Evolutionary conservation across 202 grass and related monocot species (phyloP), one percentile per base, ranked within the genome.

Genomic region (Carex sylvatica): DNA sequence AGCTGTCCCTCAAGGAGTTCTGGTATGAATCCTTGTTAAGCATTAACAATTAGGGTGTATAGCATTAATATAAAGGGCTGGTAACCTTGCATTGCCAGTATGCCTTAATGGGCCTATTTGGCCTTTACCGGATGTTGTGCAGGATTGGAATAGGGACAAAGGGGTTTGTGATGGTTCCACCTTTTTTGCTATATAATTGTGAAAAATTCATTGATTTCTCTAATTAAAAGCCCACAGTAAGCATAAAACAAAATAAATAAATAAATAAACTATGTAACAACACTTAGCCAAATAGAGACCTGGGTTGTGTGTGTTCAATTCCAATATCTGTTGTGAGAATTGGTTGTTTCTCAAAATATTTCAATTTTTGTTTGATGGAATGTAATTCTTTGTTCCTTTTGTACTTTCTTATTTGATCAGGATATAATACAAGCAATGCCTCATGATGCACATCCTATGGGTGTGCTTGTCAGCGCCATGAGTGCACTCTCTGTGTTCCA

Each of bases 361-460:
- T 69, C 7, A 69, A 69, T 11, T 0, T 69, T 19, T 36, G 19
- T 26, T 26, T 67, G 16, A 14, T 67, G 6, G 16, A 23, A 40
- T 79, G 22, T 79, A 61, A 58, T 28, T 79, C 33, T 56, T 28
- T 33, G n/a, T 5, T 22, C 38, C 28, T 65, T 63, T 53, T 16
- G 6, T 77, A 35, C 15, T 78, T 60, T 60, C 28, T 38, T 78
- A 69, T 65, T n/a, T 85, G 82, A 31, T 12, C 82, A 99, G 91
- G 96, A 96, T 82, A 96, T 96, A 44, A 89, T 99, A 92, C 96
- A 99, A 87, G 58, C 89, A 63, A 99, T 99, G 96, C 93, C 96
- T 82, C 96, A 96, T 88, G 96, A 99, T 76, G 93, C 96, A 53
- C 93, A 99, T 62, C 96, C 96, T 44, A 99, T 99, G 96, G 96